phyloP scores from a whole-genome alignment of 2,329 filamentous ascomycete genomes.

The Stagonosporopsis vannaccii region DNA sequence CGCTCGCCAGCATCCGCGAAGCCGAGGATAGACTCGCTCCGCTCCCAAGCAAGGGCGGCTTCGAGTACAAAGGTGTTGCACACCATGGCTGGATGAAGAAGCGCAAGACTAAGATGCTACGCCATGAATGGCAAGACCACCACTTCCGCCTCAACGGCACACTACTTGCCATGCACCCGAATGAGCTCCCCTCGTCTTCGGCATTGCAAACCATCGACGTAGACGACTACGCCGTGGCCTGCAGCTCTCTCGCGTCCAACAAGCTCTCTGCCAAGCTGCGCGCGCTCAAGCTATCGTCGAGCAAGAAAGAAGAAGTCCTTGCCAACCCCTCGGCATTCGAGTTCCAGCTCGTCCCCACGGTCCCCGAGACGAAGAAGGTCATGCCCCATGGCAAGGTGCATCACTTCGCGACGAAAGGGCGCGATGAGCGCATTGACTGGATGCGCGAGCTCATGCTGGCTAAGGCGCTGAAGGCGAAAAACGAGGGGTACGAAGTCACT shows the following conservation, averaged over 20 bases:
- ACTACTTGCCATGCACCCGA: constrained; percentile 70
- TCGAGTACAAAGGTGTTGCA: constrained; percentile 60
- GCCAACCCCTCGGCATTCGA: constrained; percentile 70
- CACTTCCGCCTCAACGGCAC: constrained; percentile 81
- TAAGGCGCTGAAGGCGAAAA: constrained; percentile 85
- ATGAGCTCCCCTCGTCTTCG: constrained; percentile 62
- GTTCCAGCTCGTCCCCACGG: constrained; percentile 80
- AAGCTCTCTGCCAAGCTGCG: constrained; percentile 91
- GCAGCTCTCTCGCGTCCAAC: constrained; percentile 76
- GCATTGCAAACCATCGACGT: constrained; percentile 84
- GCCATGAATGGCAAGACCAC: constrained; percentile 92
- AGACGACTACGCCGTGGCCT: constrained; percentile 87
- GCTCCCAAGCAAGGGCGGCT: constrained; percentile 46
- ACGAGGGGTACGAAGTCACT: constrained; percentile 80
- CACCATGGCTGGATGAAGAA: constrained; percentile 94
- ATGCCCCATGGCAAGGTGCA: constrained; percentile 74
- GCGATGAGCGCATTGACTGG: constrained; percentile 96
- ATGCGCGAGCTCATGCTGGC: constrained; percentile 93
- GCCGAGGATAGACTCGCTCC: constrained; percentile 34
- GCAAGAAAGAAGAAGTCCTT: constrained; percentile 62
- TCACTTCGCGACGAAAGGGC: constrained; percentile 87
- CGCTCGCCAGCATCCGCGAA: constrained; percentile 32
- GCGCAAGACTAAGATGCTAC: constrained; percentile 85
- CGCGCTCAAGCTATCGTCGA: constrained; percentile 66
- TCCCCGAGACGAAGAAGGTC: constrained; percentile 50